Evolutionary conservation across 2,329 filamentous ascomycete species (phyloP).

Genomic region (Diaporthe longicolla): DNA sequence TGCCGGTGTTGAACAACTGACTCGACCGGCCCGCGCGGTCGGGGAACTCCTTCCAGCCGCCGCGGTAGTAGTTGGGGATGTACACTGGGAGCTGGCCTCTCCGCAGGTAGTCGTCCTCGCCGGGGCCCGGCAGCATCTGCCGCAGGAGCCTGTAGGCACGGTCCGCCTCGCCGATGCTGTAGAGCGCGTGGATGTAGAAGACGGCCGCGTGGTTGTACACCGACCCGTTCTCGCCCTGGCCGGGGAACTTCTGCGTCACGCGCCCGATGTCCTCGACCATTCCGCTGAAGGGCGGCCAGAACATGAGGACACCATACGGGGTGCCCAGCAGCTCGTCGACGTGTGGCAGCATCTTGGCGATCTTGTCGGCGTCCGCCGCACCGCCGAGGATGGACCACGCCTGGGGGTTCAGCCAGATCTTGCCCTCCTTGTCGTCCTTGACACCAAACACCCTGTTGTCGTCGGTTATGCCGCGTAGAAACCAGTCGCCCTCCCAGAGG

Average conservation of each 20-base stretch:
- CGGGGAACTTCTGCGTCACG: slow-evolving; percentile 71
- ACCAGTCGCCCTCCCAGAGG: slow-evolving; percentile 71
- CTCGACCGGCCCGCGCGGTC: slow-evolving; percentile 69
- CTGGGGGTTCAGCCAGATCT: slow-evolving; percentile 72
- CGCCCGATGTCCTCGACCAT: slow-evolving; percentile 73
- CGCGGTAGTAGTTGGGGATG: slow-evolving; percentile 72
- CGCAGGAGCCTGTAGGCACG: slow-evolving; percentile 65
- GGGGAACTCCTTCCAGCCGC: slow-evolving; percentile 62
- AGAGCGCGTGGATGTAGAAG: slow-evolving; percentile 69
- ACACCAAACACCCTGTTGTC: slow-evolving; percentile 67
- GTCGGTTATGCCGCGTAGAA: slow-evolving; percentile 70
- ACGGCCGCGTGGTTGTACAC: slow-evolving; percentile 71
- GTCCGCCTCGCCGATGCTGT: slow-evolving; percentile 63
- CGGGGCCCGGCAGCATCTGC: slow-evolving; percentile 68
- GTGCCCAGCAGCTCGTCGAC: slow-evolving; percentile 66
- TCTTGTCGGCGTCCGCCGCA: slow-evolving; percentile 60
- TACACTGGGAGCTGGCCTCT: slow-evolving; percentile 70
- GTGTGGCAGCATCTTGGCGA: slow-evolving; percentile 60
- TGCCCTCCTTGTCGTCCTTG: slow-evolving; percentile 64
- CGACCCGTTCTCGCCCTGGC: slow-evolving; percentile 70
- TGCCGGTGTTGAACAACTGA: slow-evolving; percentile 72
- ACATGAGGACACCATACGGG: slow-evolving; percentile 69
- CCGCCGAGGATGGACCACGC: slow-evolving; percentile 69
- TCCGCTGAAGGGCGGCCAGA: slow-evolving; percentile 65
- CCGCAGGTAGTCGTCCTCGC: slow-evolving; percentile 63